Percentiles rank a stretch among this genome's conserved stretches.
These are phyloP conservation scores for Candida xyloterini DNA, from an alignment of 805 yeast species.

Conservation along the genomic window DNA sequence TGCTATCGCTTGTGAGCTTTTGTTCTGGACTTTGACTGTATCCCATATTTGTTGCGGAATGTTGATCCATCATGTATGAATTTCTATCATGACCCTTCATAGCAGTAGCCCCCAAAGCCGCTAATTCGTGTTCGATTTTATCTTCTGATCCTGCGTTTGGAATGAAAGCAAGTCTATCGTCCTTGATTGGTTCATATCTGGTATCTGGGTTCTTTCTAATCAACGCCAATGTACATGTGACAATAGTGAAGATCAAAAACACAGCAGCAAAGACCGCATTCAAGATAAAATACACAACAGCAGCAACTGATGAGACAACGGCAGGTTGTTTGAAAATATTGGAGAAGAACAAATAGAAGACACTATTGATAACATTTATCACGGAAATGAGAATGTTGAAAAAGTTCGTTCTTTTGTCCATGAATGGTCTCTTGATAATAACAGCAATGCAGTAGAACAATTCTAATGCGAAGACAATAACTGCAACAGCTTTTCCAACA, in stretches of 20 bases:
- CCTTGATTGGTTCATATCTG: conserved; percentile 93
- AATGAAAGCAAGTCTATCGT: conserved; percentile 94
- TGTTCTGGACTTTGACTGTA: conserved; percentile 16
- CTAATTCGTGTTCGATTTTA: conserved; percentile 57
- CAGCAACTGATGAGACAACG: conserved; percentile 89
- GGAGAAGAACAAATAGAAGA: conserved; percentile 87
- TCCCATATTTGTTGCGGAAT: conserved; percentile 25
- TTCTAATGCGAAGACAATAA: conserved; percentile 73
- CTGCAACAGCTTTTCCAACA: conserved; percentile 79
- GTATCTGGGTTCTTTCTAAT: conserved; percentile 91
- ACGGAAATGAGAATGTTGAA: conserved; percentile 85
- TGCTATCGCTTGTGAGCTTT: conserved; percentile 22
- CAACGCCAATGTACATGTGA: conserved; percentile 82
- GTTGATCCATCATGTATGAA: conserved; percentile 33
- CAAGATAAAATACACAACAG: conserved; percentile 80
- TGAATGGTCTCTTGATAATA: conserved; percentile 77
- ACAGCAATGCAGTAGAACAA: conserved; percentile 61
- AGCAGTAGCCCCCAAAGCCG: conserved; percentile 69
- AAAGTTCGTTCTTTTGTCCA: conserved; percentile 93
- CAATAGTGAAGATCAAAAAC: conserved; percentile 78
- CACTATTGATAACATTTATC: conserved; percentile 75
- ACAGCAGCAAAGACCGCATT: conserved; percentile 87
- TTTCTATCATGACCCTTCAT: conserved; percentile 56
- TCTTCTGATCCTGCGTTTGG: conserved; percentile 45
- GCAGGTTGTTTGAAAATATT: conserved; percentile 79